Base-by-base conservation (phyloP, 106 monocot species). In the Phalaenopsis equestris region DNA sequence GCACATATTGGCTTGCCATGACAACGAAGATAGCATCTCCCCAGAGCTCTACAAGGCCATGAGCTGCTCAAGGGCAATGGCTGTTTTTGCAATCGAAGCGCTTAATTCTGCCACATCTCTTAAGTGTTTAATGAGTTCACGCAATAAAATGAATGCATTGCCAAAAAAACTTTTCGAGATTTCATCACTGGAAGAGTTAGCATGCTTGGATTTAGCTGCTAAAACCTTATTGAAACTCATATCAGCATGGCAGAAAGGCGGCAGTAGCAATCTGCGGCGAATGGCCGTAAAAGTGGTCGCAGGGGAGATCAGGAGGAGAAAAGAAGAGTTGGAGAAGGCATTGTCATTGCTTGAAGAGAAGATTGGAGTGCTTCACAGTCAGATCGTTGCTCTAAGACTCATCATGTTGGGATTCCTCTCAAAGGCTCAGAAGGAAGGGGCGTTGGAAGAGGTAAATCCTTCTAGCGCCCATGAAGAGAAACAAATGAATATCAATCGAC, bases 171-270 rank as follows among this genome's bases (percentile, higher is more conserved):
- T 12, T 15, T 2, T 7, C 9, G 11, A 74, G 43, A 19, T 11
- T 41, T 16, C 6, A 18, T 74, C 42, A n/a, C 42, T 74, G 41
- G 42, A 74, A n/a, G 74, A 74, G 19, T 42, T 74, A 2, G 42
- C 41, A 5, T 12, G 17, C 2, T 3, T 9, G 6, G 43, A 41
- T 43, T 18, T 74, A 8, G 42, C 42, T 74, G 14, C 42, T 74
- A 42, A 45, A 4, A 74, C 74, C 43, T 45, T 74, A 18, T n/a
- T 74, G 74, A 74, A 74, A 38, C 42, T 74, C n/a, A 45, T 43
- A 45, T 74, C 42, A 36, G 43, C 74, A 5, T 42, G 41, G 74
- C 4, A 18, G 74, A 19, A 5, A 36, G 16, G 73, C 2, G 41
- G 9, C 1, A 18, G 19, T 38, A 45, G 74, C 74, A 10, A 4